Evolutionary conservation across 805 yeast species (phyloP).

Genomic region (Cyberlindnera sargentensis): DNA sequence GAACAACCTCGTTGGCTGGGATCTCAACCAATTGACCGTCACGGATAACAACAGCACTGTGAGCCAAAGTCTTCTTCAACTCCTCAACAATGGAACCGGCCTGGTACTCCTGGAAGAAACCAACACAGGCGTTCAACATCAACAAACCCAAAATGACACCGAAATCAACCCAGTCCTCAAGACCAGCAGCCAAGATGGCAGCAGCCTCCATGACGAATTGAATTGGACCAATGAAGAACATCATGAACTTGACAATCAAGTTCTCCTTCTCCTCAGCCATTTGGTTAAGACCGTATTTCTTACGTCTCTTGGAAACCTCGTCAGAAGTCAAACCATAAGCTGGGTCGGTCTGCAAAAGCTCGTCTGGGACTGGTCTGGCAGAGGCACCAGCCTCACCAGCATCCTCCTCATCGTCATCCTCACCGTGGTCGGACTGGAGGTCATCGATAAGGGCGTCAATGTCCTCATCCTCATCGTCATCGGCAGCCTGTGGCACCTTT

Average conservation of each 20-base stretch:
- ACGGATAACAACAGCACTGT: slow-evolving; percentile 80
- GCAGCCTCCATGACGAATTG: slow-evolving; percentile 98
- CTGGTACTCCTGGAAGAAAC: slow-evolving; percentile 96
- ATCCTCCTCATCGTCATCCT: slow-evolving; percentile 42
- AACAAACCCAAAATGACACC: slow-evolving; percentile 92
- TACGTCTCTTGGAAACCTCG: slow-evolving; percentile 76
- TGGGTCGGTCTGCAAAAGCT: slow-evolving; percentile 76
- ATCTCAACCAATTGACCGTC: slow-evolving; percentile 72
- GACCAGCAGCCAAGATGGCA: slow-evolving; percentile 91
- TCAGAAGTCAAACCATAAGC: slow-evolving; percentile 67
- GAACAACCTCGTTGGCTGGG: slow-evolving; percentile 81
- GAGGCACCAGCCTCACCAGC: slow-evolving; percentile 43
- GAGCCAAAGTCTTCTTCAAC: slow-evolving; percentile 90
- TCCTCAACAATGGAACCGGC: slow-evolving; percentile 98
- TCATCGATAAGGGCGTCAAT: slow-evolving; percentile 71
- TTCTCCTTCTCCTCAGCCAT: slow-evolving; percentile 87
- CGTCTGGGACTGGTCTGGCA: slow-evolving; percentile 80
- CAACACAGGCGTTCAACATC: slow-evolving; percentile 83
- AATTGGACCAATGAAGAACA: slow-evolving; percentile 92
- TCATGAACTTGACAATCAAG: slow-evolving; percentile 67
- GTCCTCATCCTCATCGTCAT: slow-evolving; percentile 57
- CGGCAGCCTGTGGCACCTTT: slow-evolving; percentile 44
- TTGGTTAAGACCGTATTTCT: slow-evolving; percentile 85
- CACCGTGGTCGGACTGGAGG: slow-evolving; percentile 60
- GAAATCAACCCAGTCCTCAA: slow-evolving; percentile 97